Conservation (phyloP, 495 filamentous ascomycete genomes). For the Penicillium samsonianum region DNA sequence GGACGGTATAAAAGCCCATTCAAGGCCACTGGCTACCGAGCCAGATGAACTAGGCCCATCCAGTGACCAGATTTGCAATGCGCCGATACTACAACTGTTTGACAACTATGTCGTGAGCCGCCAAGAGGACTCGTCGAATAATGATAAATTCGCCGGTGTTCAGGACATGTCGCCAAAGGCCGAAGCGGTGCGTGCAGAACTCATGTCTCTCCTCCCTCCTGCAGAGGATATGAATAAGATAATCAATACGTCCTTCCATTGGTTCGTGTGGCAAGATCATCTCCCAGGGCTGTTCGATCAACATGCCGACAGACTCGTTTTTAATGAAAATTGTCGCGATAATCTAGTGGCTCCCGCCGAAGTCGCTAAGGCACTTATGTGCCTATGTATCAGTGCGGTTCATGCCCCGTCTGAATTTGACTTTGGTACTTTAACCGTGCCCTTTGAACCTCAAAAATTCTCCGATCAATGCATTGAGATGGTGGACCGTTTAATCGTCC, state of each 20-base stretch:
- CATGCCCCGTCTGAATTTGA: constrained; percentile 35
- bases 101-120: constrained; percentile 43
- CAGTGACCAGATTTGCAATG: constrained; percentile 36
- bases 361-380: constrained; percentile 41
- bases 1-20: neutral
- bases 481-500: constrained; percentile 44
- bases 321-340: constrained; percentile 4
- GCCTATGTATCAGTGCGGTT: constrained; percentile 34
- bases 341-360: constrained; percentile 30
- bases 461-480: constrained; percentile 35
- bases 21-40: constrained; percentile 18
- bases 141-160: constrained; percentile 29
- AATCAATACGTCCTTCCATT: constrained; percentile 29
- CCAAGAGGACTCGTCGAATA: constrained; percentile 25
- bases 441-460: constrained; percentile 30
- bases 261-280: constrained; percentile 34
- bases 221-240: constrained; percentile 31
- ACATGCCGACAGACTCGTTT: constrained; percentile 8
- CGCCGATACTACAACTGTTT: constrained; percentile 44
- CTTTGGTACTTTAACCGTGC: constrained; percentile 22
- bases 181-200: constrained; percentile 24
- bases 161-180: constrained; percentile 35
- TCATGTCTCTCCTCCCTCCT: constrained; percentile 39
- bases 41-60: constrained; percentile 27
- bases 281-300: constrained; percentile 27